Evolutionary conservation across 768 basidiomycete genomes (phyloP).

Genomic region (Naematelia encephala): DNA sequence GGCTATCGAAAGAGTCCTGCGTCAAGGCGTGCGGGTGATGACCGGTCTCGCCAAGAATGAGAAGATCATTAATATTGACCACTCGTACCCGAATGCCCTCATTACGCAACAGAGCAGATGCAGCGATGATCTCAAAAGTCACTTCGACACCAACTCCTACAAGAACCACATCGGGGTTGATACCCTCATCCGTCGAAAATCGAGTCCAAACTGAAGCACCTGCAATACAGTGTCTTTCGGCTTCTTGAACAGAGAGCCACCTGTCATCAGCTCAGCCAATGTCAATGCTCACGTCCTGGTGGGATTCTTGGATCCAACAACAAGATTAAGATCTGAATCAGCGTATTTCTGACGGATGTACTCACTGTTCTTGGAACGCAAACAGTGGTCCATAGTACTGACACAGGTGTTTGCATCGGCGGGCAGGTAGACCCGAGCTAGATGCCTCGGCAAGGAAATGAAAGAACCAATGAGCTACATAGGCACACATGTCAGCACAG

Average conservation of each 20-base stretch:
- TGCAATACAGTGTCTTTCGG: slow-evolving; percentile 68
- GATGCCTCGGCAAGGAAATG: slow-evolving; percentile 64
- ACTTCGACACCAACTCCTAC: slow-evolving; percentile 83
- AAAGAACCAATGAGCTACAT: slow-evolving; percentile 77
- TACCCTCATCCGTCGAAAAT: slow-evolving; percentile 66
- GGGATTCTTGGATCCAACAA: slow-evolving; percentile 79
- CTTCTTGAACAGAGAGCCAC: slow-evolving; percentile 38
- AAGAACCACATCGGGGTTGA: slow-evolving; percentile 60
- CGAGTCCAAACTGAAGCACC: slow-evolving; percentile 85
- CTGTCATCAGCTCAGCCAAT: not conserved
- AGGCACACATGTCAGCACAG: no score
- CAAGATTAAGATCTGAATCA: slow-evolving; percentile 50
- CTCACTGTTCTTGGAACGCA: slow-evolving; percentile 73
- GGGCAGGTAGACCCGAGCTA: slow-evolving; percentile 57
- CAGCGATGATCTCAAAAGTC: slow-evolving; percentile 84
- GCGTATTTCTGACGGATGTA: slow-evolving; percentile 2
- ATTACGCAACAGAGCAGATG: slow-evolving; percentile 72
- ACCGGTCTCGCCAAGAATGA: slow-evolving; percentile 70
- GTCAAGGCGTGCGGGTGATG: slow-evolving; percentile 51
- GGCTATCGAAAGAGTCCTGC: slow-evolving; percentile 35
- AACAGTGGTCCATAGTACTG: slow-evolving; percentile 76
- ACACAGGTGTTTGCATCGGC: slow-evolving; percentile 88
- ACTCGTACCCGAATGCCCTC: slow-evolving; percentile 70
- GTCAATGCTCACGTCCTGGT: slow-evolving; percentile 11
- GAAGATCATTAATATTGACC: slow-evolving; percentile 83